A percentile compares a stretch with the other conserved stretches of the same genome.
phyloP scores from a whole-genome alignment of 1,284 basidiomycete species.

The Irpex sp. region DNA sequence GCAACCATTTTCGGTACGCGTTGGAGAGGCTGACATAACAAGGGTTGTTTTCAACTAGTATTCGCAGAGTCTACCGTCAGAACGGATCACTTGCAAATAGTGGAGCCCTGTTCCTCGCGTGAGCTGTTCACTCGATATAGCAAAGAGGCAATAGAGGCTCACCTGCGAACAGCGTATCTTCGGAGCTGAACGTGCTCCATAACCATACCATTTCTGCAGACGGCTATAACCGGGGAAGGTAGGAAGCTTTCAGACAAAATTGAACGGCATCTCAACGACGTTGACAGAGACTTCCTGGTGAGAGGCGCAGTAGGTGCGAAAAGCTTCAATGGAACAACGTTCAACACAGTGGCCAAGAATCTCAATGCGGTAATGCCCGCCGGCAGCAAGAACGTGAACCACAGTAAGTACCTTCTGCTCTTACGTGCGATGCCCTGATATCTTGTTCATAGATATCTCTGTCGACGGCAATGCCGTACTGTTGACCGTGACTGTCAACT shows the following conservation, averaged over 20 bases:
- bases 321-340: constrained; percentile 33
- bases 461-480: constrained; percentile 7
- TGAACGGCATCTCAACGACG: neutral
- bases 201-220: constrained; percentile 3
- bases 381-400: constrained; percentile 5
- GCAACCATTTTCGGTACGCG: constrained; percentile 48
- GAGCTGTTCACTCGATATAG: constrained; percentile 16
- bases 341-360: constrained; percentile 4
- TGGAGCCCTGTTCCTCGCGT: constrained; percentile 61
- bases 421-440: neutral
- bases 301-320: constrained; percentile 36
- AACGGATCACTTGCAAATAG: constrained; percentile 48
- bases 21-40: too few relatives aligned
- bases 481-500: constrained; percentile 3
- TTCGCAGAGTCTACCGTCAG: constrained; percentile 62
- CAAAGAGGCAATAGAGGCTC: too few relatives aligned
- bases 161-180: neutral
- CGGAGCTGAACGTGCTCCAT: neutral
- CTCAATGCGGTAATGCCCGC: constrained; percentile 5
- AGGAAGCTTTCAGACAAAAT: neutral
- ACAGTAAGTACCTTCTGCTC: constrained; percentile 2
- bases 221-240: constrained; percentile 3
- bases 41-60: too few relatives aligned
- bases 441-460: constrained; percentile 1
- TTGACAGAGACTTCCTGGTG: constrained; percentile 38